Conservation (phyloP, 2,329 filamentous ascomycete species). For the Colletotrichum sp. region DNA sequence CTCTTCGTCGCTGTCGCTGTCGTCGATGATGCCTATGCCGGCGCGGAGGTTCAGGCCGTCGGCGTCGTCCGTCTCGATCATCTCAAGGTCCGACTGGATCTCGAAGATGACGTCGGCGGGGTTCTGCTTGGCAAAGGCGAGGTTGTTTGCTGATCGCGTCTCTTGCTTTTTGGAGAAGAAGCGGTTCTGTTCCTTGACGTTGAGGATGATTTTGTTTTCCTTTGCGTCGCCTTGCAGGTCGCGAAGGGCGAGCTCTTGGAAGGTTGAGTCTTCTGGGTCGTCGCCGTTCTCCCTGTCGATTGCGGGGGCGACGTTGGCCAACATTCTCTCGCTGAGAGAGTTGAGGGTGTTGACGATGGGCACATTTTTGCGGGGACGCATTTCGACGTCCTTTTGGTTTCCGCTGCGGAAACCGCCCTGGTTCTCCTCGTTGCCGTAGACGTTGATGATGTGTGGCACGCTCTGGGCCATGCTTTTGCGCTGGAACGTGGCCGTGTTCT, state of each 20-base stretch:
- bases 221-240: constrained; percentile 79
- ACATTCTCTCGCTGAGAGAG: constrained; percentile 88
- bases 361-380: constrained; percentile 82
- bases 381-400: constrained; percentile 88
- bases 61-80: constrained; percentile 50
- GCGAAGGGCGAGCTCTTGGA: constrained; percentile 75
- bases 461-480: constrained; percentile 64
- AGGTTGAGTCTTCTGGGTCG: constrained; percentile 75
- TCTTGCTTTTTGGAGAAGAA: constrained; percentile 74
- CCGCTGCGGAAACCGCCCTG: constrained; percentile 82
- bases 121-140: constrained; percentile 71
- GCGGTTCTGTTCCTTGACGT: constrained; percentile 84
- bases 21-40: constrained; percentile 72
- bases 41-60: constrained; percentile 65
- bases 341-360: constrained; percentile 92
- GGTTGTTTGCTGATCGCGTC: constrained; percentile 46
- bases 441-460: constrained; percentile 88
- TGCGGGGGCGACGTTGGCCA: constrained; percentile 83
- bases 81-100: constrained; percentile 67
- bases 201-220: constrained; percentile 81
- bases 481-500: constrained; percentile 62
- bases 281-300: constrained; percentile 70
- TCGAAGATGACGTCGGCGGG: constrained; percentile 70
- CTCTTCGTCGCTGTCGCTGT: constrained; percentile 72
- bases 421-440: constrained; percentile 95